phyloP scores from a whole-genome alignment of 768 basidiomycete genomes.

The Artomyces pyxidatus region DNA sequence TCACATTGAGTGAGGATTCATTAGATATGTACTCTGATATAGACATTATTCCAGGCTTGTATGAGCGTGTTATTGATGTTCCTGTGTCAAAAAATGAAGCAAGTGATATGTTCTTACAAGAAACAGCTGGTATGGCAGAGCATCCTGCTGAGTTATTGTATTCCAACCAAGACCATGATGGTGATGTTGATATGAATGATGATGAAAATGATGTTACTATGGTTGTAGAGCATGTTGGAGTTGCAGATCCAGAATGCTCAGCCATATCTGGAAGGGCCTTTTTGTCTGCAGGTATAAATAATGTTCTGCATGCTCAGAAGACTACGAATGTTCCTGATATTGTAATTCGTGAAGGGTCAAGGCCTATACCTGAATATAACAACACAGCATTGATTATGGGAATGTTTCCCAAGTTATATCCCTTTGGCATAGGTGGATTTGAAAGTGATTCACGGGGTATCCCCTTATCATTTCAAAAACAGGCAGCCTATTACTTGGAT shows the following conservation, averaged over 20 bases:
- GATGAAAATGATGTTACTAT: background rate
- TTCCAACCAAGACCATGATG: too few species aligned
- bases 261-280: constrained; percentile 18
- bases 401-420: constrained; percentile 26
- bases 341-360: constrained; percentile 14
- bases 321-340: constrained; percentile 17
- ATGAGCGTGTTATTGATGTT: constrained; percentile 16
- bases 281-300: constrained; percentile 20
- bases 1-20: background rate
- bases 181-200: too few species aligned
- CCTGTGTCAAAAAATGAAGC: background rate
- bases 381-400: constrained; percentile 25
- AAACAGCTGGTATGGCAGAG: constrained; percentile 21
- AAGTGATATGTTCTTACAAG: constrained; percentile 15
- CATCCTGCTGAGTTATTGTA: constrained; percentile 19
- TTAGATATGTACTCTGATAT: background rate
- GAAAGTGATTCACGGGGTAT: constrained; percentile 13
- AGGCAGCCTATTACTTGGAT: constrained; percentile 20
- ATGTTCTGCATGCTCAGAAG: constrained; percentile 14
- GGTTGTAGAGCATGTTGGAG: constrained; percentile 24
- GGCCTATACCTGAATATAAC: constrained; percentile 23
- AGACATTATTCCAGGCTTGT: background rate
- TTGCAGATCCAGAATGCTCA: constrained; percentile 23
- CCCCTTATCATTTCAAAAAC: constrained; percentile 15
- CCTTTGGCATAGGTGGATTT: constrained; percentile 25